Conservation (phyloP, 805 yeast genomes). For the Kazachstania taianensis region DNA sequence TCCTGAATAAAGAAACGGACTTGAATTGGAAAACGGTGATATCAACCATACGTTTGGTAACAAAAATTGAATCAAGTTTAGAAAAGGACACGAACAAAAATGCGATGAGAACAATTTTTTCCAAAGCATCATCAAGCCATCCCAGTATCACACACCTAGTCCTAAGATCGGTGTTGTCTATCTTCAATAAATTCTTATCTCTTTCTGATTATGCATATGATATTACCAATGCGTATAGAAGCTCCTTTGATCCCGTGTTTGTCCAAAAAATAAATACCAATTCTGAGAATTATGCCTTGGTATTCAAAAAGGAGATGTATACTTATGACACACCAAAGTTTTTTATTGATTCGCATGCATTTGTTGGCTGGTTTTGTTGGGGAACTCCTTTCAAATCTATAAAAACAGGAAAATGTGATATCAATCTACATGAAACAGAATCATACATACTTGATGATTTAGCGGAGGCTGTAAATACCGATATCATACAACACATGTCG, state of each 20-base stretch:
- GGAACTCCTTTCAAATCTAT: conserved; percentile 40
- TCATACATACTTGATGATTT: not conserved
- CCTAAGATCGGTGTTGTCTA: conserved; percentile 47
- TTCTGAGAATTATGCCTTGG: conserved; percentile 28
- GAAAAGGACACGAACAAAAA: conserved; percentile 37
- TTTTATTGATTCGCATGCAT: conserved; percentile 48
- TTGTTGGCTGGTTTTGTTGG: conserved; percentile 72
- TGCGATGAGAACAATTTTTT: conserved; percentile 36
- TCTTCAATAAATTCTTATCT: conserved; percentile 37
- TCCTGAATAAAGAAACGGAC: conserved; percentile 11
- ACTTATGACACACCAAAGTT: conserved; percentile 38
- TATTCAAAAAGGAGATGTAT: conserved; percentile 43
- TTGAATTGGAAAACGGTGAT: conserved; percentile 47
- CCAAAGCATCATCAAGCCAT: conserved; percentile 48
- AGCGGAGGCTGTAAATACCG: conserved; percentile 27
- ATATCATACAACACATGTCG: conserved; percentile 26
- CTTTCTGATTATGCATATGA: conserved; percentile 42
- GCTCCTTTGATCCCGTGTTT: conserved; percentile 36
- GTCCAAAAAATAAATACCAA: conserved; percentile 37
- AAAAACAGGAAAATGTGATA: conserved; percentile 23
- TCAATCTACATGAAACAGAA: conserved; percentile 35
- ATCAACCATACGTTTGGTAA: conserved; percentile 40
- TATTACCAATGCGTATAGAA: conserved; percentile 33
- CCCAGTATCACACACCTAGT: conserved; percentile 56
- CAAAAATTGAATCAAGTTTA: conserved; percentile 42